Percentiles rank a stretch among this genome's conserved stretches.
These are phyloP conservation scores for Camelina laxa DNA, from an alignment of 345 rosid species.

Conservation along the genomic window DNA sequence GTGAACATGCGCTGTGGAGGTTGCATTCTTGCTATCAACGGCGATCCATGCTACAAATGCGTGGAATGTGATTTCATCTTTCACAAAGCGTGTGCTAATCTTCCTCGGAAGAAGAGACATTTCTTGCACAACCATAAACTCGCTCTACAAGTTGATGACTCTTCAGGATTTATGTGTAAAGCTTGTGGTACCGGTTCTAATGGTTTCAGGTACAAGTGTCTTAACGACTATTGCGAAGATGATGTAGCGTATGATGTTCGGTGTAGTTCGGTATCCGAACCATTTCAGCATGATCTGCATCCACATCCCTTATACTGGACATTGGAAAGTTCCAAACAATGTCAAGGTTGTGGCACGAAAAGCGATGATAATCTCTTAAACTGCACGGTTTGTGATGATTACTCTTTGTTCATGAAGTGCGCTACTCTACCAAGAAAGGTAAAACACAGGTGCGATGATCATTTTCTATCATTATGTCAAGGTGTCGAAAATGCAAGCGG, in stretches of 20 bases:
- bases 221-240: background rate
- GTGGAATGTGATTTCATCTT: background rate
- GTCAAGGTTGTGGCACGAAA: too few relatives aligned
- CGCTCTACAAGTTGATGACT: background rate
- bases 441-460: too few relatives aligned
- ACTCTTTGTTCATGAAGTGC: too few relatives aligned
- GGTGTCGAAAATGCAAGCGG: too few relatives aligned
- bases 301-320: background rate
- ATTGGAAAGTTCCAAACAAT: background rate
- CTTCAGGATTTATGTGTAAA: background rate
- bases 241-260: background rate
- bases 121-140: background rate
- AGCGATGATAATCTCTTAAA: too few relatives aligned
- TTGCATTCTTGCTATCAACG: background rate
- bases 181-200: background rate
- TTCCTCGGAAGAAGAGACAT: background rate
- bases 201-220: background rate
- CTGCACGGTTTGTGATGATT: too few relatives aligned
- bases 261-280: background rate
- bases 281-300: background rate
- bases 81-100: background rate
- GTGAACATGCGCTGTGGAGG: background rate
- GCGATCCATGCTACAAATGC: background rate
- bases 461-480: too few relatives aligned
- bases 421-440: too few relatives aligned